Evolutionary conservation across 148 eudicot genomes (phyloP).

Genomic region (Gaultheria prostrata): DNA sequence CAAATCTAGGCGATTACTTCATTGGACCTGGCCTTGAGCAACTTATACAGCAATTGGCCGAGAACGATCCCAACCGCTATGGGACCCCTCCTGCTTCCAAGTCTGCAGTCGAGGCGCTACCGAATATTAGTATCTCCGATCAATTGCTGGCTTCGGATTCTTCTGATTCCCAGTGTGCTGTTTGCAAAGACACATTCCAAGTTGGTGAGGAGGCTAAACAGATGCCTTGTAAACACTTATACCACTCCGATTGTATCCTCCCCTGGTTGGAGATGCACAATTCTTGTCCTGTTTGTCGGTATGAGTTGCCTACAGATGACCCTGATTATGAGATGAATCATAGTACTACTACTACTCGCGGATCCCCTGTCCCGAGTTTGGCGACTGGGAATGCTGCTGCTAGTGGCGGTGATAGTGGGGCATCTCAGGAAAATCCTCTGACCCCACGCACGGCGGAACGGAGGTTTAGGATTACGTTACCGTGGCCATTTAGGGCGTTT

Average conservation of each 20-base stretch:
- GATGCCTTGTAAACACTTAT: slow-evolving; percentile 45
- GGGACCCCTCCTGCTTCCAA: slow-evolving; percentile 34
- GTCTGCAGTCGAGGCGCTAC: slow-evolving; percentile 24
- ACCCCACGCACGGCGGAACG: slow-evolving; percentile 14
- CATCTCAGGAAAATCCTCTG: slow-evolving; percentile 16
- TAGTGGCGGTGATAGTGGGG: slow-evolving; percentile 10
- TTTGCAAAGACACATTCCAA: slow-evolving; percentile 31
- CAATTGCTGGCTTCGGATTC: slow-evolving; percentile 22
- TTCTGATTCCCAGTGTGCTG: slow-evolving; percentile 28
- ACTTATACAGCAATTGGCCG: slow-evolving; percentile 38
- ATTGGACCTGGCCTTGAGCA: slow-evolving; percentile 39
- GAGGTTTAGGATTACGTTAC: slow-evolving; percentile 36
- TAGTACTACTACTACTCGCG: slow-evolving; percentile 14
- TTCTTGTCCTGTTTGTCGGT: slow-evolving; percentile 47
- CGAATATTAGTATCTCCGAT: slow-evolving; percentile 10
- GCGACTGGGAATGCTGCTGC: background rate
- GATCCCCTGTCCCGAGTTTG: background rate
- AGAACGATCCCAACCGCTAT: slow-evolving; percentile 37
- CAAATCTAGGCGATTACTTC: slow-evolving; percentile 34
- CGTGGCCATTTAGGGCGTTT: slow-evolving; percentile 55
- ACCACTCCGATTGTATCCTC: slow-evolving; percentile 33
- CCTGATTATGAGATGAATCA: slow-evolving; percentile 26
- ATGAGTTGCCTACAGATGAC: slow-evolving; percentile 45
- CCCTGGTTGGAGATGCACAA: slow-evolving; percentile 48
- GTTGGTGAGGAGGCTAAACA: slow-evolving; percentile 27